Percentiles rank a stretch among this genome's conserved stretches.
phyloP scores from a whole-genome alignment of 305 asterid genomes.

The Coffea humblotiana region DNA sequence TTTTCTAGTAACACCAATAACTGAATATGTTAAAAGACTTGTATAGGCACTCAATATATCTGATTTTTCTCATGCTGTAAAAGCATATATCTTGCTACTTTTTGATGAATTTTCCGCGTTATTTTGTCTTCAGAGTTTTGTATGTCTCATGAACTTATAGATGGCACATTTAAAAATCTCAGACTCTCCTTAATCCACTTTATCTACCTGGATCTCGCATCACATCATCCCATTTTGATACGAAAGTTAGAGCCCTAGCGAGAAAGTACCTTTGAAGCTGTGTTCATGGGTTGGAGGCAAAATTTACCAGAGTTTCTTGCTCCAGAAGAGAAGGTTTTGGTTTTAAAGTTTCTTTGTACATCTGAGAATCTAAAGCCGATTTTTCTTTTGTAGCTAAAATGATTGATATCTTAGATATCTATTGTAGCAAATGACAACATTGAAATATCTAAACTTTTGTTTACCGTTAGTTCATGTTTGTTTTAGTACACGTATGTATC shows the following conservation, averaged over 20 bases:
- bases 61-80: background rate
- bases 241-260: slow-evolving; percentile 92
- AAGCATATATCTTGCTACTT: background rate
- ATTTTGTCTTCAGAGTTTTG: background rate
- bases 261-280: slow-evolving; percentile 68
- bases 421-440: background rate
- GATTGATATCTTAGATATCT: background rate
- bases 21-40: background rate
- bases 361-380: background rate
- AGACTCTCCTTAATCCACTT: slow-evolving; percentile 91
- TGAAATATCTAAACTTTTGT: background rate
- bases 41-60: background rate
- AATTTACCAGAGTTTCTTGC: background rate
- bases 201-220: slow-evolving; percentile 91
- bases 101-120: background rate
- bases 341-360: background rate
- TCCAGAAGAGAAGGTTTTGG: background rate
- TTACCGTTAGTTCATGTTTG: background rate
- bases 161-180: slow-evolving; percentile 31
- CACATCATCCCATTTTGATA: slow-evolving; percentile 86
- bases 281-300: background rate
- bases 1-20: background rate
- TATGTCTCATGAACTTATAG: slow-evolving; percentile 17
- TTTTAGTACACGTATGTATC: background rate
- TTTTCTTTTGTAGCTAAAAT: background rate